Conservation (phyloP, 2,329 filamentous ascomycete species). For the Pestalotiopsis fici region DNA sequence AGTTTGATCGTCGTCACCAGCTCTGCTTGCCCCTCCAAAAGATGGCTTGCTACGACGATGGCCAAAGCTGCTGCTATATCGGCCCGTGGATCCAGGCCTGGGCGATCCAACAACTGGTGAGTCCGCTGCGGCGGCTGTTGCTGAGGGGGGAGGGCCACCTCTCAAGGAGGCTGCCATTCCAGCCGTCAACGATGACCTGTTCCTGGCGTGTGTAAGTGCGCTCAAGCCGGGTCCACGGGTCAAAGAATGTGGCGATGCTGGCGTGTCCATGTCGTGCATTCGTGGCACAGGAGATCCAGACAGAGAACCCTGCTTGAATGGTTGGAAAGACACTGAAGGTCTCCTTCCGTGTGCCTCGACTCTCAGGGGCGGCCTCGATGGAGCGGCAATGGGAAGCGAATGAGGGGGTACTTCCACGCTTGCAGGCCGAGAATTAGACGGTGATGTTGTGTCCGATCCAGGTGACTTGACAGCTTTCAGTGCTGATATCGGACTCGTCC, state of each 20-base stretch:
- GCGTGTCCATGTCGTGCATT: conserved; percentile 49
- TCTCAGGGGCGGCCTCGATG: conserved; percentile 37
- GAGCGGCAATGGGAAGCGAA: conserved; percentile 52
- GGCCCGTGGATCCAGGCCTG: conserved; percentile 73
- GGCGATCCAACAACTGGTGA: conserved; percentile 75
- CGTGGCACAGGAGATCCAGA: conserved; percentile 76
- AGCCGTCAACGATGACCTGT: conserved; percentile 71
- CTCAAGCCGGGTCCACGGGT: conserved; percentile 48
- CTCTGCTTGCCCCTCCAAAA: conserved; percentile 70
- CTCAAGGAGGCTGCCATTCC: conserved; percentile 75
- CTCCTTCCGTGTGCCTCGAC: conserved; percentile 63
- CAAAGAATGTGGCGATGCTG: conserved; percentile 57
- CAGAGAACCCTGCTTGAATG: conserved; percentile 95
- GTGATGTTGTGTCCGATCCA: conserved; percentile 64
- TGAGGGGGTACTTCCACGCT: conserved; percentile 47
- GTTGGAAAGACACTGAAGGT: conserved; percentile 87
- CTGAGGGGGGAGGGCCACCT: conserved; percentile 61
- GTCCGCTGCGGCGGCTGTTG: conserved; percentile 37
- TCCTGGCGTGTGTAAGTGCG: conserved; percentile 60
- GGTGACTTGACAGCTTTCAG: conserved; percentile 67
- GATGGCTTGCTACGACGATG: conserved; percentile 80
- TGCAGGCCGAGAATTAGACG: conserved; percentile 51
- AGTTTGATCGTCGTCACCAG: conserved; percentile 69
- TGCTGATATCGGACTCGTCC: conserved; percentile 84
- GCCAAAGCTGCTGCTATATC: conserved; percentile 93